Percentiles rank a stretch among this genome's conserved stretches.
These are phyloP conservation scores for Ogataea glucozyma DNA, from an alignment of 805 yeast genomes.

Conservation along the genomic window DNA sequence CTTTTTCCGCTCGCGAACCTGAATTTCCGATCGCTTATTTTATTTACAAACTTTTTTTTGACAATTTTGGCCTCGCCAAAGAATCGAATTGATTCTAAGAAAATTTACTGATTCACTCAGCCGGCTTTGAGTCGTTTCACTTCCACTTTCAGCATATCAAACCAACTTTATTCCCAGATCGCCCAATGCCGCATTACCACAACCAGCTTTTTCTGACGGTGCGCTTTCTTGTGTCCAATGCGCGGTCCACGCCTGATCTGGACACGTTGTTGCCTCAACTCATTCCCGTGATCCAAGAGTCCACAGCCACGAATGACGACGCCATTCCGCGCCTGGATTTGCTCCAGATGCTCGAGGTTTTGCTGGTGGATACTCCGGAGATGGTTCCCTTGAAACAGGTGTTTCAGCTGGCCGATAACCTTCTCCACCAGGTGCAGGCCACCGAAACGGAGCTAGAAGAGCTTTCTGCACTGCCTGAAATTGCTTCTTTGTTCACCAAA, in stretches of 20 bases:
- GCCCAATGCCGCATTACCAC: slow-evolving; percentile 3
- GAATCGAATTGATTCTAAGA: too few relatives aligned
- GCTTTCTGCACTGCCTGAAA: background rate
- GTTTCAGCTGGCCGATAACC: background rate
- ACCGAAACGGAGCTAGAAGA: background rate
- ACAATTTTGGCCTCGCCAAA: too few relatives aligned
- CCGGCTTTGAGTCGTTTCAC: too few relatives aligned
- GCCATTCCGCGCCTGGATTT: background rate
- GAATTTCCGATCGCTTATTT: too few relatives aligned
- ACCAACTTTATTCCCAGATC: background rate
- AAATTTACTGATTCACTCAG: too few relatives aligned
- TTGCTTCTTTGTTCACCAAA: slow-evolving; percentile 3
- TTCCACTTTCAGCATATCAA: background rate
- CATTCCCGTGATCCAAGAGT: slow-evolving; percentile 4
- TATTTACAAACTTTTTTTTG: too few relatives aligned
- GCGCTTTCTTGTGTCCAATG: slow-evolving; percentile 5
- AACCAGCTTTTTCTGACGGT: slow-evolving; percentile 4
- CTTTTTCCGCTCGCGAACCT: too few relatives aligned
- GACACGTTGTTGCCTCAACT: background rate
- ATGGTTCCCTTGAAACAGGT: background rate
- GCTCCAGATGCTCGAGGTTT: background rate
- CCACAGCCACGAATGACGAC: background rate
- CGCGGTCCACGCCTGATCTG: background rate
- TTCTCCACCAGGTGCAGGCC: background rate
- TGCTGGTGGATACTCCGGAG: slow-evolving; percentile 7